Conservation (phyloP, 2,329 filamentous ascomycete species). For the Aspergillus texensis region DNA sequence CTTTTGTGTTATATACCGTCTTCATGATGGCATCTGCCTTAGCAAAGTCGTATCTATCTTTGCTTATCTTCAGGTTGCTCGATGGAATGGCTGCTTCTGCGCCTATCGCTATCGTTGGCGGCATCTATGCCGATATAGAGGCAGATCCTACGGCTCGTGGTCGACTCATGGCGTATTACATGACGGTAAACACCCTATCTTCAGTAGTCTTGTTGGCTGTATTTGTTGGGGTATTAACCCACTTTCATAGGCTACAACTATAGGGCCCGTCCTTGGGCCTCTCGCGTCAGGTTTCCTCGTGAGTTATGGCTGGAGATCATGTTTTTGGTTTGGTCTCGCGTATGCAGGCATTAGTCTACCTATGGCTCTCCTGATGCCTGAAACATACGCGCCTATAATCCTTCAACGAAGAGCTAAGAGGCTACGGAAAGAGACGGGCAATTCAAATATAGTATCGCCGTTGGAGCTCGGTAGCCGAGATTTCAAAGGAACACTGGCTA, state of each 20-base stretch:
- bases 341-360: neutral
- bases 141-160: conserved; percentile 48
- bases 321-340: neutral
- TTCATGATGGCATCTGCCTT: conserved; percentile 51
- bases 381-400: conserved; percentile 5
- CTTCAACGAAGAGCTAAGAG: neutral
- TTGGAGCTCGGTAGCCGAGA: neutral
- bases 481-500: neutral
- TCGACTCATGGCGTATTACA: conserved; percentile 45
- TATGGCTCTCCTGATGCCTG: neutral
- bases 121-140: conserved; percentile 53
- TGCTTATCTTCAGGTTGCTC: conserved; percentile 51
- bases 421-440: conserved; percentile 5
- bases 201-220: neutral
- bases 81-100: conserved; percentile 48
- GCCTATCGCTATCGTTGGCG: conserved; percentile 48
- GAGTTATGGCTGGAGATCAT: neutral
- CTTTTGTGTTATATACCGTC: conserved; percentile 50
- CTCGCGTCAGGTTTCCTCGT: conserved; percentile 1
- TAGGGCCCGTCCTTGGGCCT: conserved; percentile 1
- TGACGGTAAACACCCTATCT: conserved; percentile 33
- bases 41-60: conserved; percentile 43
- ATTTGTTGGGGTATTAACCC: neutral
- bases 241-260: neutral
- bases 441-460: neutral